phyloP scores from a whole-genome alignment of 306 rosid species.

The Cicer chorassanicum region DNA sequence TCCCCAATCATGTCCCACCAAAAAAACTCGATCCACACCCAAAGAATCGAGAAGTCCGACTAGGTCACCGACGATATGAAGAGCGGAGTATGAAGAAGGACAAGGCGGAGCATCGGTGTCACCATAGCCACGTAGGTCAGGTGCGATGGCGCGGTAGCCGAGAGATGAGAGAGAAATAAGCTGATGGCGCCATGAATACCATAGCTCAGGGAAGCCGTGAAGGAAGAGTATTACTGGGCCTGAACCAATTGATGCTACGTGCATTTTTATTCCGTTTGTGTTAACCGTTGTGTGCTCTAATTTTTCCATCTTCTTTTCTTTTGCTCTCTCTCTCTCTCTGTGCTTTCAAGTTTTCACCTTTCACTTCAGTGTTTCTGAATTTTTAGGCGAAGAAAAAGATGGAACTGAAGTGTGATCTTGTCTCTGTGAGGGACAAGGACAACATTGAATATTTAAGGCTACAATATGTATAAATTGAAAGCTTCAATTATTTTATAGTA shows the following conservation, averaged over 20 bases:
- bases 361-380: background rate
- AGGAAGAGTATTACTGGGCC: constrained; percentile 69
- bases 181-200: constrained; percentile 86
- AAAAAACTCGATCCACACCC: constrained; percentile 56
- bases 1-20: constrained; percentile 80
- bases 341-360: background rate
- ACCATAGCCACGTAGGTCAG: constrained; percentile 76
- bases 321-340: background rate
- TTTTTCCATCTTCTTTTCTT: constrained; percentile 53
- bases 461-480: too few relatives aligned
- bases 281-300: constrained; percentile 60
- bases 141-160: constrained; percentile 79
- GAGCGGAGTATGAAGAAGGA: constrained; percentile 55
- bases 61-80: constrained; percentile 67
- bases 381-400: background rate
- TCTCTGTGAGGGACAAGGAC: too few relatives aligned
- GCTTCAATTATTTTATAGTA: too few relatives aligned
- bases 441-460: too few relatives aligned
- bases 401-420: background rate
- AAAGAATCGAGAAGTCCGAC: constrained; percentile 67
- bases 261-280: constrained; percentile 74
- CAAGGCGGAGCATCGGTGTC: constrained; percentile 71
- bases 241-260: constrained; percentile 68
- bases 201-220: constrained; percentile 77
- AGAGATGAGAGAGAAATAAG: constrained; percentile 63